Conservation (phyloP, 2,329 filamentous ascomycete species). For the Sclerotinia minor region DNA sequence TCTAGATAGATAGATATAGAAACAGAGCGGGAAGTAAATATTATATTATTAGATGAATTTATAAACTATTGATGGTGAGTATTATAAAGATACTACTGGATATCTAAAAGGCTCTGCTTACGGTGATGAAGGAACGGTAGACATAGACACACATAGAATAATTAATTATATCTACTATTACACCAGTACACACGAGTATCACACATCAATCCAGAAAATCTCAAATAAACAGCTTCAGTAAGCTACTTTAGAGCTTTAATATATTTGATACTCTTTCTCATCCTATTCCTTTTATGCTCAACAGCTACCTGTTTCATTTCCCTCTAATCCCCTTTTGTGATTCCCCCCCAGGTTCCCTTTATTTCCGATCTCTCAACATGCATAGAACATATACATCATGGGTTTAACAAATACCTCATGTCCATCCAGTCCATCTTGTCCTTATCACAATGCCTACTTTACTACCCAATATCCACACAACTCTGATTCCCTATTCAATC, state of each 20-base stretch:
- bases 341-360: background rate
- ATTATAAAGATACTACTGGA: too few relatives aligned
- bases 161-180: background rate
- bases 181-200: background rate
- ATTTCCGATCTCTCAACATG: conserved; percentile 3
- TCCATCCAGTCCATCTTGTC: conserved; percentile 7
- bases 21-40: too few relatives aligned
- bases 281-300: background rate
- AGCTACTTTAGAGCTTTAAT: conserved; percentile 3
- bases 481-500: conserved; percentile 5
- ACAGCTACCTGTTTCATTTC: conserved; percentile 1
- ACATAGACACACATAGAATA: too few relatives aligned
- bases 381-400: conserved; percentile 18
- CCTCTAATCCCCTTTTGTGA: background rate
- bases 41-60: too few relatives aligned
- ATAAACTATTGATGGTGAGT: too few relatives aligned
- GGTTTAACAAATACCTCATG: conserved; percentile 8
- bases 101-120: too few relatives aligned
- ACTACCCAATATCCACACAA: background rate
- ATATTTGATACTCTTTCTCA: conserved; percentile 6
- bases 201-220: background rate
- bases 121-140: too few relatives aligned
- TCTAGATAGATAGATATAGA: too few relatives aligned
- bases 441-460: background rate
- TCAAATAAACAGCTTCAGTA: background rate